These are phyloP conservation scores for Penstemon barbatus DNA, from an alignment of 257 asterid genomes.

Conservation along the genomic window DNA sequence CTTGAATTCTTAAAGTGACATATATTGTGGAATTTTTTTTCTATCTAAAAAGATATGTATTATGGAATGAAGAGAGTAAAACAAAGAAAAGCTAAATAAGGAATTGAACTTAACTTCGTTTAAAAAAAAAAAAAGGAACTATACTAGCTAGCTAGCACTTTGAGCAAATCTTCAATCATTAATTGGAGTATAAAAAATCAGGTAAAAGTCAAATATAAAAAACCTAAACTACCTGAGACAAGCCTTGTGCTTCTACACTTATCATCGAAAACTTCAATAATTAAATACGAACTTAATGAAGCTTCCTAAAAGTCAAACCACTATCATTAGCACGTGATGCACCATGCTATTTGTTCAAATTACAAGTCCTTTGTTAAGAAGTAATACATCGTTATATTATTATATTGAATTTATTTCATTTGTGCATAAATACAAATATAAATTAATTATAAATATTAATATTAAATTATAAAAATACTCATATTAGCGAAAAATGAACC, in stretches of 20 bases:
- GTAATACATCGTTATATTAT: too few relatives aligned
- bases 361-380: neutral
- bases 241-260: neutral
- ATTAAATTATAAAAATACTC: too few relatives aligned
- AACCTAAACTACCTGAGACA: constrained; percentile 17
- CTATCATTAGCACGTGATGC: neutral
- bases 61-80: too few relatives aligned
- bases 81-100: neutral
- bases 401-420: too few relatives aligned
- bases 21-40: too few relatives aligned
- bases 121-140: too few relatives aligned
- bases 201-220: constrained; percentile 20
- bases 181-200: constrained; percentile 5
- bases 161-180: neutral
- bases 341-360: neutral
- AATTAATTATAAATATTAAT: too few relatives aligned
- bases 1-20: too few relatives aligned
- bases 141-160: neutral
- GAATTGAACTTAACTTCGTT: neutral
- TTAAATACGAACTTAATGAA: neutral
- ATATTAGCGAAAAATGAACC: too few relatives aligned
- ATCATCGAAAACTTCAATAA: neutral
- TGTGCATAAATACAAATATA: too few relatives aligned
- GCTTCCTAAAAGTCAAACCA: constrained; percentile 2
- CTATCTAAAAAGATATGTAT: too few relatives aligned